Evolutionary conservation across 805 yeast species (phyloP), one percentile per base, ranked within the genome.

Genomic region (Lipomyces kockii): DNA sequence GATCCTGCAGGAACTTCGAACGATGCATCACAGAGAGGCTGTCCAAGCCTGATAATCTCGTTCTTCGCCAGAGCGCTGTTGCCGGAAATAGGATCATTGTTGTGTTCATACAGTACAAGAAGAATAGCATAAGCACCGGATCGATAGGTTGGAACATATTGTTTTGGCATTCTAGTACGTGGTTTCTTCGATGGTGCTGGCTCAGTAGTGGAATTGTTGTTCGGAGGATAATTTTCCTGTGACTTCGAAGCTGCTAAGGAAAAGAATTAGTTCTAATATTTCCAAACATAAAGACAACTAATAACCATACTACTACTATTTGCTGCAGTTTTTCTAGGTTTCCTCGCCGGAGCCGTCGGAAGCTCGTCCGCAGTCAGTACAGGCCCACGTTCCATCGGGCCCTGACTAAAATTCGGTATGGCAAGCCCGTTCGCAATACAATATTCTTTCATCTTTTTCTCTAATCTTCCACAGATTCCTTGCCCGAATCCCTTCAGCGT

Each of bases 121-220:
- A 92, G 73, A 8, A 92, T 89, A 0, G 95, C 97, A 79, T 90
- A 93, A 0, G 90, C 96, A 1, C 97, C 97, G 0, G 95, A 86
- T 46, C 93, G 79, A 68, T 86, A 86, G 59, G 81, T 83, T 0
- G 98, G 98, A 0, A 92, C 83, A 76, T 90, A 92, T 49, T 78
- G 81, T 57, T 78, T 76, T 71, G 73, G 74, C 58, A 66, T 75
- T 61, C 59, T 67, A 68, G 69, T 72, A 12, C 61, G 14, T 9
- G 55, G 34, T 17, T 52, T 52, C 55, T 52, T 52, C 27, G 49
- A 43, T 2, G 37, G 49, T 4, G 6, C 22, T 17, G 22, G 1
- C 20, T 17, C 49, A 43, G 49, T 17, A 2, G 22, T 17, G 11
- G 49, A 37, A 12, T 1, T 43, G 49, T n/a, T n/a, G 49, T 43